Evolutionary conservation across 495 filamentous ascomycete species (phyloP).

Genomic region (Alectoria sarmentosa): DNA sequence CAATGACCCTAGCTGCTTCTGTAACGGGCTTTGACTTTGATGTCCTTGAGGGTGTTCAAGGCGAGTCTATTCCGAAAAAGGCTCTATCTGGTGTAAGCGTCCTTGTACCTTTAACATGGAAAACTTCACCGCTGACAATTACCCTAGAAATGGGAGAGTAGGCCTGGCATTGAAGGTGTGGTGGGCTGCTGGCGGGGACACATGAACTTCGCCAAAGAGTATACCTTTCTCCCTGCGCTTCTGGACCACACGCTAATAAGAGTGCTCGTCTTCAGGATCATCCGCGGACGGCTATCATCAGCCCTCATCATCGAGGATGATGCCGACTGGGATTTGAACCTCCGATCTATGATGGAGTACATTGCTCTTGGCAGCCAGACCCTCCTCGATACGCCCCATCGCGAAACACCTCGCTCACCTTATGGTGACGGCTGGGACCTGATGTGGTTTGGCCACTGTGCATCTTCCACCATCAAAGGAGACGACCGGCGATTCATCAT

Average conservation of each 20-base stretch:
- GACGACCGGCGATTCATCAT: slow-evolving; percentile 23
- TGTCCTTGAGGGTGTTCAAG: slow-evolving; percentile 47
- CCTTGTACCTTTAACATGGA: slow-evolving; percentile 2
- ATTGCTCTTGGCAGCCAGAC: slow-evolving; percentile 39
- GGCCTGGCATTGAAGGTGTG: slow-evolving; percentile 15
- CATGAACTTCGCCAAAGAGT: slow-evolving; percentile 30
- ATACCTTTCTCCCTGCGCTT: background rate
- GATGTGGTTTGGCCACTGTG: slow-evolving; percentile 49
- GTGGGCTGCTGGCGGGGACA: slow-evolving; percentile 36
- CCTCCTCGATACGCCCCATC: slow-evolving; percentile 29
- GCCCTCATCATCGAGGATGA: slow-evolving; percentile 52
- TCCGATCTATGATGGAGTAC: slow-evolving; percentile 41
- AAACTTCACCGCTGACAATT: background rate
- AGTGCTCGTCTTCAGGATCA: slow-evolving; percentile 27
- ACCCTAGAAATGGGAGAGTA: slow-evolving; percentile 9
- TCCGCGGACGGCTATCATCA: slow-evolving; percentile 36
- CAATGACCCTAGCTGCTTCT: slow-evolving; percentile 45
- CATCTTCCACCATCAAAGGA: slow-evolving; percentile 30
- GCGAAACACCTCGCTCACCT: slow-evolving; percentile 34
- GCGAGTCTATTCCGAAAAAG: slow-evolving; percentile 35
- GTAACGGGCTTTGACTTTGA: slow-evolving; percentile 46
- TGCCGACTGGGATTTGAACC: slow-evolving; percentile 49
- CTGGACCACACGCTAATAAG: slow-evolving; percentile 12
- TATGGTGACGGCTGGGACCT: slow-evolving; percentile 54
- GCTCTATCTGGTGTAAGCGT: slow-evolving; percentile 29